These are phyloP conservation scores for Skeletonema marinoi DNA, from an alignment of 108 stramenopile species.

Conservation along the genomic window DNA sequence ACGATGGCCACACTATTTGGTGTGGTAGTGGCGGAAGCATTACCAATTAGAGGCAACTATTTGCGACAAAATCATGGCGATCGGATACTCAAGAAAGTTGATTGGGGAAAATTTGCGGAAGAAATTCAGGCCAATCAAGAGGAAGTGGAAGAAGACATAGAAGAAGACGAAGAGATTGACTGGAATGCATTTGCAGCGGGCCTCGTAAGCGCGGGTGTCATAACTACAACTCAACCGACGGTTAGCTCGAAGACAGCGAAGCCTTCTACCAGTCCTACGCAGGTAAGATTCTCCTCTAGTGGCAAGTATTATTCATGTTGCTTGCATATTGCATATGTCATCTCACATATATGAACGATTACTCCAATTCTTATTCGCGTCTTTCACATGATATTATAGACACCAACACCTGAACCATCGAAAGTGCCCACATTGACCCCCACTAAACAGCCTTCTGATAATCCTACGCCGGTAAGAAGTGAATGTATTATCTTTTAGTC, in stretches of 20 bases:
- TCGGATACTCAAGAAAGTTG: background rate
- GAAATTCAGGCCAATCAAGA: background rate
- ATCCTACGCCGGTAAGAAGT: too few relatives aligned
- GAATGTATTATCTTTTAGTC: too few relatives aligned
- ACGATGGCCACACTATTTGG: background rate
- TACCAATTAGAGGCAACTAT: background rate
- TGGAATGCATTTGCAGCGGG: background rate
- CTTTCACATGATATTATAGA: too few relatives aligned
- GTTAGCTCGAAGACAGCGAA: background rate
- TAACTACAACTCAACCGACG: background rate
- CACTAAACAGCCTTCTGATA: too few relatives aligned
- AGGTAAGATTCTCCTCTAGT: background rate
- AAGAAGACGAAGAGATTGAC: background rate
- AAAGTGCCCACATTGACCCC: too few relatives aligned
- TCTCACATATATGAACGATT: background rate
- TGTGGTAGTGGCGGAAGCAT: background rate
- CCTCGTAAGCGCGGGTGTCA: background rate
- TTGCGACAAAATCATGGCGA: background rate
- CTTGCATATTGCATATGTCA: background rate
- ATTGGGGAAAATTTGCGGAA: background rate
- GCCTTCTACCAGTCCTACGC: background rate
- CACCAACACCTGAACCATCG: too few relatives aligned
- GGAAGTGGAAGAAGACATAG: too few relatives aligned
- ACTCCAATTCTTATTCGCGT: background rate
- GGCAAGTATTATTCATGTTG: background rate